These are phyloP conservation scores for Wickerhamiella spandovensis DNA, from an alignment of 805 yeast species.

Conservation along the genomic window DNA sequence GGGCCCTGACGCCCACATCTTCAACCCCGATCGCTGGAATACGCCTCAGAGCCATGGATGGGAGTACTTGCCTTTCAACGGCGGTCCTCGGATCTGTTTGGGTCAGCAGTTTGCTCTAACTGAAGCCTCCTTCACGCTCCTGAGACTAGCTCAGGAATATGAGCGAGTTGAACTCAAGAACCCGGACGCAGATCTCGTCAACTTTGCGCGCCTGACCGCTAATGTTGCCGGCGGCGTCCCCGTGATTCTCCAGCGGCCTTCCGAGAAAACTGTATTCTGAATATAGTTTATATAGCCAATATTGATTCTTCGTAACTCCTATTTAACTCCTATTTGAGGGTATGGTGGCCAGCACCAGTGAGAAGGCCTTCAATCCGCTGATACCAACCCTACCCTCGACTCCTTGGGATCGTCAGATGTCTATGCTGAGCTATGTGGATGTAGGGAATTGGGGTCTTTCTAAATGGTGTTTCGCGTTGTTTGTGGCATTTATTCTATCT, in stretches of 20 bases:
- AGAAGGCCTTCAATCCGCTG: background rate
- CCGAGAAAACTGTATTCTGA: too few species aligned
- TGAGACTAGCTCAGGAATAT: constrained; percentile 27
- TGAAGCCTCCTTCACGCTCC: constrained; percentile 32
- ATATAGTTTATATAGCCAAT: too few species aligned
- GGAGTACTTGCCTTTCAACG: constrained; percentile 39
- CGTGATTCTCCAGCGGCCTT: background rate
- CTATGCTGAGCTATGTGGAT: background rate
- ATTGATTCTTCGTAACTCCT: too few species aligned
- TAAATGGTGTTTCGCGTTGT: constrained; percentile 8
- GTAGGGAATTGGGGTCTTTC: background rate
- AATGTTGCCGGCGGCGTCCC: background rate
- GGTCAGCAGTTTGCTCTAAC: constrained; percentile 46
- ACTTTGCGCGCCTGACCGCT: background rate
- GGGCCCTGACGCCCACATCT: constrained; percentile 30
- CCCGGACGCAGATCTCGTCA: background rate
- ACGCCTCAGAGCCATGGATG: constrained; percentile 25
- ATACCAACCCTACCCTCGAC: background rate
- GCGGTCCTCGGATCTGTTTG: constrained; percentile 42
- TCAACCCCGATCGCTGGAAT: constrained; percentile 27
- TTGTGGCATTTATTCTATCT: background rate
- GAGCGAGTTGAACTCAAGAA: constrained; percentile 1
- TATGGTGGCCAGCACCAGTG: too few species aligned
- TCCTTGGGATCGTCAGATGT: background rate
- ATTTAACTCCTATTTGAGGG: too few species aligned